phyloP scores from a whole-genome alignment of 129 eudicot species.

The Flaveria brownii region DNA sequence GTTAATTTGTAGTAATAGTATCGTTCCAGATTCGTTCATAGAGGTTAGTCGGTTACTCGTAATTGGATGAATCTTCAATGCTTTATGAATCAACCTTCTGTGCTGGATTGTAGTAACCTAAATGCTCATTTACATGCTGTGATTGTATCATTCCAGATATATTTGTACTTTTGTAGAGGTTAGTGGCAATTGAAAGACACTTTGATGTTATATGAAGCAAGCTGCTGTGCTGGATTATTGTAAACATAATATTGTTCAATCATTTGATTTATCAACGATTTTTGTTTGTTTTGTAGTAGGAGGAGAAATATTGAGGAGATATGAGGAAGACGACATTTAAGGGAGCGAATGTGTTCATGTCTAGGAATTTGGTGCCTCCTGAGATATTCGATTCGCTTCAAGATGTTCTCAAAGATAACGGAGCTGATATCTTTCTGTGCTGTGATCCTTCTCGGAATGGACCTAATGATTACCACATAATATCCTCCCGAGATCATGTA shows the following conservation, averaged over 20 bases:
- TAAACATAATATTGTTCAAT: neutral
- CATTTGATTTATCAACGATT: neutral
- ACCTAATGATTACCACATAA: conserved; percentile 78
- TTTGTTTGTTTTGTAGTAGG: neutral
- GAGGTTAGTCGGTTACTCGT: no score
- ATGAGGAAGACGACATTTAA: conserved; percentile 74
- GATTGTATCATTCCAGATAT: no score
- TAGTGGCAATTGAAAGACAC: no score
- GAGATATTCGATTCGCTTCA: conserved; percentile 76
- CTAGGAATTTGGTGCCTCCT: conserved; percentile 85
- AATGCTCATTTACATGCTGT: no score
- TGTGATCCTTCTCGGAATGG: conserved; percentile 86
- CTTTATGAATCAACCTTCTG: no score
- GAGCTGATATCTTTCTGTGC: conserved; percentile 76
- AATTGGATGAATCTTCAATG: no score
- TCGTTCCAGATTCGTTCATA: no score
- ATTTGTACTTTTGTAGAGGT: no score
- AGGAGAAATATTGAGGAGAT: neutral
- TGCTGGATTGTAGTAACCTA: no score
- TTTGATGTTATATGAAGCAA: neutral
- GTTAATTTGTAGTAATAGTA: no score
- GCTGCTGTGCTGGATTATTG: neutral
- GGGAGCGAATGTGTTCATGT: conserved; percentile 89
- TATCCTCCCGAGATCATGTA: conserved; percentile 72
- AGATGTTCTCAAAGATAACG: conserved; percentile 81